Conservation (phyloP, 1,284 basidiomycete genomes). For the Prillingera fragicola region DNA sequence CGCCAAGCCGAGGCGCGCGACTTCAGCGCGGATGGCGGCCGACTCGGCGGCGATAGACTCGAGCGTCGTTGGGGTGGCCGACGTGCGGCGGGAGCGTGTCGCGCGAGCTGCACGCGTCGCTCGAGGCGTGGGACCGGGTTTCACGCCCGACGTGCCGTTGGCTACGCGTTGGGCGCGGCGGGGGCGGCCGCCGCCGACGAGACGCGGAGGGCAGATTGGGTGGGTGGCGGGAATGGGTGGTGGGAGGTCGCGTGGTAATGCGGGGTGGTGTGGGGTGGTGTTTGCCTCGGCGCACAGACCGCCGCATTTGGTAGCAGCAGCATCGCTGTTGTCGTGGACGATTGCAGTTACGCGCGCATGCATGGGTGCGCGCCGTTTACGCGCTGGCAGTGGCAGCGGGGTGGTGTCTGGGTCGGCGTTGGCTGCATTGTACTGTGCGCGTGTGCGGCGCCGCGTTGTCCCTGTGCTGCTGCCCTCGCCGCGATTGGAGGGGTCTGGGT, state of each 20-base stretch:
- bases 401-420: background rate
- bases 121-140: conserved; percentile 6
- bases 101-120: conserved; percentile 7
- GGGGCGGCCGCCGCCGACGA: conserved; percentile 6
- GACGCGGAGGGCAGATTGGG: background rate
- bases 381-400: background rate
- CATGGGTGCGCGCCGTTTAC: background rate
- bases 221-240: background rate
- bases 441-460: background rate
- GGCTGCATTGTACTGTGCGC: too few species aligned
- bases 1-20: conserved; percentile 26
- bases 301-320: background rate
- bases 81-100: conserved; percentile 14
- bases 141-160: background rate
- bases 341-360: background rate
- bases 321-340: background rate
- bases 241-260: background rate
- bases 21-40: conserved; percentile 22
- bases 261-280: background rate
- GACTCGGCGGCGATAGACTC: conserved; percentile 25
- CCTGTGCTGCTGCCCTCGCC: conserved; percentile 18
- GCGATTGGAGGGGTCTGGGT: conserved; percentile 12
- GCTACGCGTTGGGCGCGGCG: background rate
- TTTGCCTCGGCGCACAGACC: background rate
- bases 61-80: conserved; percentile 18